A percentile compares a stretch with the other conserved stretches of the same genome.
Evolutionary conservation across 768 basidiomycete genomes (phyloP).

Genomic region (Leccinum pellstonianum): DNA sequence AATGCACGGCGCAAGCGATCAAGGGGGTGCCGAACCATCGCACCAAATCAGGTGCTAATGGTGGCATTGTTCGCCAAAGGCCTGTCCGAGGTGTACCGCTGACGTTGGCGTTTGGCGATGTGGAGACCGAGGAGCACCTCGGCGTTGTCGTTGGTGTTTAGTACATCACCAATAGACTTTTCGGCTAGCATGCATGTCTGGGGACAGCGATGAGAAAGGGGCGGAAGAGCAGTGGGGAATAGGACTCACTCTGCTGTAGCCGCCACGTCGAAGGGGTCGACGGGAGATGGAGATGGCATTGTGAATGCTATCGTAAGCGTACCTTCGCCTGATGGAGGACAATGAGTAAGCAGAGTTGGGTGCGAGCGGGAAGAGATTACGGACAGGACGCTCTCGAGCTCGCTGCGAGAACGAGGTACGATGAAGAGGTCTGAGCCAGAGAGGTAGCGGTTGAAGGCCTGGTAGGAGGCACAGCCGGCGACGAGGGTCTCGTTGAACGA

Average conservation of each 20-base stretch:
- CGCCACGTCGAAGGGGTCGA: slow-evolving; percentile 55
- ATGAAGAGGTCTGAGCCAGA: slow-evolving; percentile 70
- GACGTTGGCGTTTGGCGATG: slow-evolving; percentile 24
- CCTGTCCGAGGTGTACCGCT: slow-evolving; percentile 18
- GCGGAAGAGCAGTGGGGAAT: too few species aligned
- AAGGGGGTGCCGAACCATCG: background rate
- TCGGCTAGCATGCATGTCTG: slow-evolving; percentile 72
- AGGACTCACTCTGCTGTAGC: slow-evolving; percentile 50
- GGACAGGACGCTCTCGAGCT: slow-evolving; percentile 73
- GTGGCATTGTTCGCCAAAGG: slow-evolving; percentile 12
- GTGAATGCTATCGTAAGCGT: slow-evolving; percentile 78
- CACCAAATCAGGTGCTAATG: slow-evolving; percentile 27
- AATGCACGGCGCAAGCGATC: background rate
- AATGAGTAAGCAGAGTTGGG: slow-evolving; percentile 6
- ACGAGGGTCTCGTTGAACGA: slow-evolving; percentile 72
- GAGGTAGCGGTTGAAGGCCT: slow-evolving; percentile 73
- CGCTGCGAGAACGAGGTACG: slow-evolving; percentile 57
- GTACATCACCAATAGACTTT: slow-evolving; percentile 65
- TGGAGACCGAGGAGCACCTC: slow-evolving; percentile 67
- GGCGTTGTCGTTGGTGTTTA: slow-evolving; percentile 68
- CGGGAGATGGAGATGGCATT: slow-evolving; percentile 74
- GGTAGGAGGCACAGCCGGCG: slow-evolving; percentile 77
- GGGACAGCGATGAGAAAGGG: background rate
- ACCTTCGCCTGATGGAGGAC: slow-evolving; percentile 53
- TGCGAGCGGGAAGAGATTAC: slow-evolving; percentile 25